Evolutionary conservation across 352 stramenopile genomes (phyloP), one percentile per base, ranked within the genome.

Genomic region (Pythium coloratum): DNA sequence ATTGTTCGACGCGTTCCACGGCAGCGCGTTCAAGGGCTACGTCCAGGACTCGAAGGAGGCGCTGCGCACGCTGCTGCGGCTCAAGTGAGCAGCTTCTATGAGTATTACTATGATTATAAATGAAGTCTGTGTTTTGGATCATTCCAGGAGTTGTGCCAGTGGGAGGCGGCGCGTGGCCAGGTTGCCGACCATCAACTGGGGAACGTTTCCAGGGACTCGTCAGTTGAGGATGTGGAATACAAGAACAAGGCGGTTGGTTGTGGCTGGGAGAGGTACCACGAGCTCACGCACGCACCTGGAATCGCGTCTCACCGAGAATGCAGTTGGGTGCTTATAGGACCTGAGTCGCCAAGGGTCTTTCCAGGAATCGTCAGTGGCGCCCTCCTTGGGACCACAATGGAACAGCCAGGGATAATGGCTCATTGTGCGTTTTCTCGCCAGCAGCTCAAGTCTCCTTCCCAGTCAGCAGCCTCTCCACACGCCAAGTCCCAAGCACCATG

Each of bases 1-100:
- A 55, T 66, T 94, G 2, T 94, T 94, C 62, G 66, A 75, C 13
- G 72, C 83, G n/a, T 92, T 90, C 72, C 82, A 91, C 63, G 78
- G 80, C 59, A 87, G 79, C 56, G 84, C 81, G 28, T 94, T 94
- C 69, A 89, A 90, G 69, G 84, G 81, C 54, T 94, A 94, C 64
- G 61, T 88, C 10, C 59, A 81, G 28, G 71, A 82, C 12, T 81
- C 86, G 3, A 92, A 94, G 69, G 86, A 94, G 55, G 86, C 72
- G 34, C 73, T 92, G 38, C 78, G 81, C 36, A 77, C 84, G 26
- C 65, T 92, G 66, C 77, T 92, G 33, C 71, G 75, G 57, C 66
- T 75, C 46, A 53, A 53, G 46, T 53, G n/a, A 53, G 46, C 18
- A 32, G n/a, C 5, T 24, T 12, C 1, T 30, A 3, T 30, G 46